These are phyloP conservation scores for Tetraselmis chui DNA, from an alignment of 139 green algal species.

Conservation along the genomic window DNA sequence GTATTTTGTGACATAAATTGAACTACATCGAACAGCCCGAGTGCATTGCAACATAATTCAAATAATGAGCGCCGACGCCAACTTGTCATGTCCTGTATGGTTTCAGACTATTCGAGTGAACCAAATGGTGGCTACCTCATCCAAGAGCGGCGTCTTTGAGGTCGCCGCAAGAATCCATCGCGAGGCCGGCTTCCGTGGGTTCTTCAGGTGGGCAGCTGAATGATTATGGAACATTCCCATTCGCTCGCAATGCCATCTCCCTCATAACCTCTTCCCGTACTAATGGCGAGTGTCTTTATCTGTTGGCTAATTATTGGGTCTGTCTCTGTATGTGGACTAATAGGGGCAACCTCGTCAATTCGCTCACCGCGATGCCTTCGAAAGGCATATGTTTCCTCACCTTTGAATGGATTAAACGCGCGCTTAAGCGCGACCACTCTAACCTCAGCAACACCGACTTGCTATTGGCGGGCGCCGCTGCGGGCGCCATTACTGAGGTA, in stretches of 20 bases:
- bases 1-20: too few relatives aligned
- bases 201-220: background rate
- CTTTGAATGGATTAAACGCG: background rate
- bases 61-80: too few relatives aligned
- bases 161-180: background rate
- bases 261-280: too few relatives aligned
- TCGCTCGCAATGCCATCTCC: too few relatives aligned
- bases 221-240: too few relatives aligned
- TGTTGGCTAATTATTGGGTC: too few relatives aligned
- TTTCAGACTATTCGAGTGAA: background rate
- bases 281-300: too few relatives aligned
- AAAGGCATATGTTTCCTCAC: background rate
- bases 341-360: background rate
- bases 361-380: background rate
- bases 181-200: background rate
- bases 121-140: background rate
- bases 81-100: too few relatives aligned
- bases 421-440: background rate
- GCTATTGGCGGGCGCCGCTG: background rate
- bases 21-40: too few relatives aligned
- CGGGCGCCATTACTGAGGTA: background rate
- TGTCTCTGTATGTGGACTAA: background rate
- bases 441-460: background rate
- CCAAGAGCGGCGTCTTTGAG: background rate
- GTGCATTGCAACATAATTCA: too few relatives aligned